These are phyloP conservation scores for Pythium pyrilobum DNA, from an alignment of 352 stramenopile genomes.

Conservation along the genomic window DNA sequence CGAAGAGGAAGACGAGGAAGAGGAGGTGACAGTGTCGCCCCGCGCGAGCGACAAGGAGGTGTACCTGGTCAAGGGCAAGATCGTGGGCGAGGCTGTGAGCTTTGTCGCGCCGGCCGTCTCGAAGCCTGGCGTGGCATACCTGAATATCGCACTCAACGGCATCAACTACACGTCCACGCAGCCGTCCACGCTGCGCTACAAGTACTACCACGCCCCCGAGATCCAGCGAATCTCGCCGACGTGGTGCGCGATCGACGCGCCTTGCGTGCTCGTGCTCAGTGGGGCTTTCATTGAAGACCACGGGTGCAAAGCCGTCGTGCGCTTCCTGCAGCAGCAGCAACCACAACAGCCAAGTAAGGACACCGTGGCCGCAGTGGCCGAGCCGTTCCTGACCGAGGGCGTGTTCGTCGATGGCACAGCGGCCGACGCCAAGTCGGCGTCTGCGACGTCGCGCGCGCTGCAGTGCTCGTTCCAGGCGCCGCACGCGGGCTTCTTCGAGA, in stretches of 20 bases:
- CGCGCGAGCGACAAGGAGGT: not conserved
- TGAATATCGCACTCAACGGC: conserved; percentile 71
- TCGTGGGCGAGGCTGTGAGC: conserved; percentile 51
- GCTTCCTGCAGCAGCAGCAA: conserved; percentile 35
- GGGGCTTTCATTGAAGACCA: conserved; percentile 53
- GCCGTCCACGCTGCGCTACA: conserved; percentile 38
- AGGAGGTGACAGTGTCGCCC: not conserved
- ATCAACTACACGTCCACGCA: conserved; percentile 67
- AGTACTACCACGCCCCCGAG: conserved; percentile 50
- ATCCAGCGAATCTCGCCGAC: conserved; percentile 44
- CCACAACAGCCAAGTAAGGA: conserved; percentile 12
- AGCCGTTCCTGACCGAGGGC: conserved; percentile 24
- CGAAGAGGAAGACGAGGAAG: conserved; percentile 4
- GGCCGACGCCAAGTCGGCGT: not conserved
- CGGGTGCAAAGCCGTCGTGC: conserved; percentile 36
- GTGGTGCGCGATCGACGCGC: conserved; percentile 39
- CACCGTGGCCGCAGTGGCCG: not conserved
- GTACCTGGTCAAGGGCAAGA: conserved; percentile 38
- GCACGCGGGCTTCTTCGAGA: conserved; percentile 44
- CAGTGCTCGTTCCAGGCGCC: conserved; percentile 28
- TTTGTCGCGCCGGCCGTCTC: conserved; percentile 43
- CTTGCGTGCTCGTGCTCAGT: conserved; percentile 27
- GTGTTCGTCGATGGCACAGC: conserved; percentile 18
- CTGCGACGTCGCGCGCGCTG: conserved; percentile 15
- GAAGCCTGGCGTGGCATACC: conserved; percentile 29